Percentiles rank a stretch among this genome's conserved stretches.
phyloP scores from a whole-genome alignment of 495 filamentous ascomycete genomes.

The Penicillium alfredii region DNA sequence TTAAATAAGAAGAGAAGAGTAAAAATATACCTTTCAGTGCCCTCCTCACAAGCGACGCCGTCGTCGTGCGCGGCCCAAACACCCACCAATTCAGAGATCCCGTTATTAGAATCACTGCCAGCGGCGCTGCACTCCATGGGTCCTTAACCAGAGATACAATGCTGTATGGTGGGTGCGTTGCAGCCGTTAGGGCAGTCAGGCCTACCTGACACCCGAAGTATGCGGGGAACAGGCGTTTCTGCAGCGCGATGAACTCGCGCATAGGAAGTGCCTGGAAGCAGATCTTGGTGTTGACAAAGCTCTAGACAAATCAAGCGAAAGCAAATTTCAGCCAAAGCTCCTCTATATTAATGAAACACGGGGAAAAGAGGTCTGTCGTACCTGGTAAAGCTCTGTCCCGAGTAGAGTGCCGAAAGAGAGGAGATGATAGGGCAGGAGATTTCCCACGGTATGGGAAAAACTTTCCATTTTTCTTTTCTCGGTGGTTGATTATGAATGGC shows the following conservation, averaged over 20 bases:
- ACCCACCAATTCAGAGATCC: conserved; percentile 42
- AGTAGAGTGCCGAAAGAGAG: conserved; percentile 48
- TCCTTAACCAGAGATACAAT: conserved; percentile 27
- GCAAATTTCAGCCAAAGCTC: too few species aligned
- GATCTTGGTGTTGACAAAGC: conserved; percentile 49
- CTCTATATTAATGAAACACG: too few species aligned
- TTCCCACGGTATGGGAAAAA: conserved; percentile 11
- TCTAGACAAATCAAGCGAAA: too few species aligned
- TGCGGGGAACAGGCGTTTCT: conserved; percentile 49
- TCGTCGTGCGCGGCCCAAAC: conserved; percentile 43
- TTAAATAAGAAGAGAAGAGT: too few species aligned
- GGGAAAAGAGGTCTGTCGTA: conserved; percentile 6
- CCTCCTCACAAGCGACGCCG: conserved; percentile 37
- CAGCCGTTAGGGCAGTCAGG: conserved; percentile 37
- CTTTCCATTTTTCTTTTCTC: conserved; percentile 17
- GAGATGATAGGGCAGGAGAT: conserved; percentile 41
- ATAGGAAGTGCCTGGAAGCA: conserved; percentile 40
- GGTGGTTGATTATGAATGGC: too few species aligned
- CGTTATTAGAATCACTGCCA: conserved; percentile 32
- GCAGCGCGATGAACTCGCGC: conserved; percentile 43
- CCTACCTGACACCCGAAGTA: conserved; percentile 46
- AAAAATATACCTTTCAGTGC: conserved; percentile 35
- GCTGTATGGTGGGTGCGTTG: conserved; percentile 42
- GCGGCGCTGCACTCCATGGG: conserved; percentile 31
- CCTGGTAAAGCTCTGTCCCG: conserved; percentile 46